These are phyloP conservation scores for Ophiocordyceps robertsii DNA, from an alignment of 2,329 filamentous ascomycete genomes.

Conservation along the genomic window DNA sequence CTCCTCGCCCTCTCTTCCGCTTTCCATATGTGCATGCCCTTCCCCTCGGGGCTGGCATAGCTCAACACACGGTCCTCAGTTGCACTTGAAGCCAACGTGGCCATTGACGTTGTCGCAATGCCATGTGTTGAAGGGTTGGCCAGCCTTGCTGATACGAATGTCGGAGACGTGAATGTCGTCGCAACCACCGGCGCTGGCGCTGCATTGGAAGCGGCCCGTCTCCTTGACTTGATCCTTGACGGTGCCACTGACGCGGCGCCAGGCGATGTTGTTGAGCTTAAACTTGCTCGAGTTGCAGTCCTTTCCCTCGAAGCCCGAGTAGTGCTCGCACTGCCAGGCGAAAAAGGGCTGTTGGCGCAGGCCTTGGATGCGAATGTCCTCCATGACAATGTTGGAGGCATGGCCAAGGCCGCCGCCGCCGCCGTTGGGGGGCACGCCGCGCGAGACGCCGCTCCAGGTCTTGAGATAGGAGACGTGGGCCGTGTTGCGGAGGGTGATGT, in stretches of 20 bases:
- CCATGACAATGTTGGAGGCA: slow-evolving; percentile 16
- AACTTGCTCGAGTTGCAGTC: slow-evolving; percentile 20
- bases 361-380: slow-evolving; percentile 14
- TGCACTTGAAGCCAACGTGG: slow-evolving; percentile 12
- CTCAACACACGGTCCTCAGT: background rate
- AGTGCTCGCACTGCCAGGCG: slow-evolving; percentile 21
- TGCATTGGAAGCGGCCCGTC: slow-evolving; percentile 17
- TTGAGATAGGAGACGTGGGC: slow-evolving; percentile 39
- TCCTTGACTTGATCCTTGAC: slow-evolving; percentile 10
- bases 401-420: slow-evolving; percentile 40
- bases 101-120: slow-evolving; percentile 14
- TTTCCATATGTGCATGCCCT: background rate
- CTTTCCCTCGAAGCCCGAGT: slow-evolving; percentile 17
- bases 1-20: background rate
- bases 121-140: slow-evolving; percentile 9
- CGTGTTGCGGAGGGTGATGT: slow-evolving; percentile 32
- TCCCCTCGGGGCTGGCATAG: background rate
- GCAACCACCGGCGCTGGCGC: slow-evolving; percentile 16
- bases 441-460: slow-evolving; percentile 40
- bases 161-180: slow-evolving; percentile 13
- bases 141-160: slow-evolving; percentile 9
- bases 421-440: slow-evolving; percentile 41
- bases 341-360: slow-evolving; percentile 17
- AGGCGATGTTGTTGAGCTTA: slow-evolving; percentile 14
- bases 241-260: slow-evolving; percentile 15